Base-by-base conservation (phyloP, 495 filamentous ascomycete species). In the Aspergillus conjunctus region DNA sequence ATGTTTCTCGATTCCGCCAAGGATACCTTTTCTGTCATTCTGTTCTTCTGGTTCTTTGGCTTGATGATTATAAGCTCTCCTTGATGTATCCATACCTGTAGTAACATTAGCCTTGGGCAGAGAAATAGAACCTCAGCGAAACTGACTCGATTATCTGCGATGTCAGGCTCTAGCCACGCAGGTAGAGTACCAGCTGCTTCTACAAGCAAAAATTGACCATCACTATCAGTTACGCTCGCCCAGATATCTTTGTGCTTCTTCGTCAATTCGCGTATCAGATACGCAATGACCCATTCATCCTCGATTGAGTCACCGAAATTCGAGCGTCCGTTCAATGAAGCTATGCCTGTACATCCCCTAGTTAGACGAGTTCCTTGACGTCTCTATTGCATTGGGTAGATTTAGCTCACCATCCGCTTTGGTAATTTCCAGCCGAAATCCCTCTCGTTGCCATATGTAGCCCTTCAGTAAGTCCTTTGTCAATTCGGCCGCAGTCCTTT, bases 271-370 rank as follows among this genome's bases (percentile, higher is more conserved):
- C 89, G 86, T n/a, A 98, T 82, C 11, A 98, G 72, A 72, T 93
- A 96, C 26, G 97, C 92, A 54, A 97, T 86, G 2, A 97, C 83
- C 94, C 94, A 98, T 77, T 98, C 95, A 68, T 98, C 94, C 67
- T 96, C 94, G 8, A 97, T 86, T 4, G 91, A 92, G 73, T 98
- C 94, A 7, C 93, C 93, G 62, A 89, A 97, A 67, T 92, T 88
- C 7, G 91, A 94, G 46, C 79, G 76, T 10, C 92, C 92, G 51
- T 82, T 80, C 17, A 96, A 78, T 30, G 73, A 77, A 21, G 76
- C 76, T 15, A 73, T 68, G 9, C 74, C 78, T 83, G 64, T 9
- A 54, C 12, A 50, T 15, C 17, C 11, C 31, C 44, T 8, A 43
- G 51, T 67, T 52, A 65, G 60, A 50, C 30, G 7, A 53, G 6